These are phyloP conservation scores for Rosa rugosa DNA, from an alignment of 306 rosid species.

Conservation along the genomic window DNA sequence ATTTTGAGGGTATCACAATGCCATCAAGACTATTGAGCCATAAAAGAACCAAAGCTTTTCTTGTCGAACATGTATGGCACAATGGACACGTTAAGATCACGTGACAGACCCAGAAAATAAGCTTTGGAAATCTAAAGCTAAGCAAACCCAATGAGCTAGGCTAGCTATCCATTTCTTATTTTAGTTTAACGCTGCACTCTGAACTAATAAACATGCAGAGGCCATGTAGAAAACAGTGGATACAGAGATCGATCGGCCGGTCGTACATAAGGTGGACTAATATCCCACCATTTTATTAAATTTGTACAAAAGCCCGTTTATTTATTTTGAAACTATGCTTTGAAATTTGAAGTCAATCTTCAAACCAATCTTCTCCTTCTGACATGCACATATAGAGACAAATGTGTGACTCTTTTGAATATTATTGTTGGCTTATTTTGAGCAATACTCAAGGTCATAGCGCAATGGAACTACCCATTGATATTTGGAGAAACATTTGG, in stretches of 20 bases:
- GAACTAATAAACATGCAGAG: conserved; percentile 2
- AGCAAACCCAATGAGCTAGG: conserved; percentile 21
- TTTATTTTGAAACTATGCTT: not conserved
- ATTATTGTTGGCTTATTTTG: conserved; percentile 21
- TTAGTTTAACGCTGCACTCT: not conserved
- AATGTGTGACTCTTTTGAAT: not conserved
- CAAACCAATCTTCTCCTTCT: conserved; percentile 20
- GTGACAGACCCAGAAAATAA: conserved; percentile 13
- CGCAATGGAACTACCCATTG: conserved; percentile 16
- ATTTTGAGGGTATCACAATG: too few relatives aligned
- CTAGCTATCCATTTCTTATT: not conserved
- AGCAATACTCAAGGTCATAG: conserved; percentile 28
- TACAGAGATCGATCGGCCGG: not conserved
- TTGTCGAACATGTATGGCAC: not conserved
- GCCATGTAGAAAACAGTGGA: conserved; percentile 1
- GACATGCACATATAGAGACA: conserved; percentile 20
- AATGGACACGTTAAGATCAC: conserved; percentile 22
- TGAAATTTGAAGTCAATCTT: conserved; percentile 21
- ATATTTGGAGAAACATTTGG: conserved; percentile 35
- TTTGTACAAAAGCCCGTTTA: not conserved
- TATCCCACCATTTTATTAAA: too few relatives aligned
- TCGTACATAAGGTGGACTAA: conserved; percentile 18
- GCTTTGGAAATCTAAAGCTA: conserved; percentile 24
- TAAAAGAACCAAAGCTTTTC: not conserved
- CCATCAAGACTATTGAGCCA: too few relatives aligned